Conservation (phyloP, 1,284 basidiomycete species). For the Ceratobasidium sp. region DNA sequence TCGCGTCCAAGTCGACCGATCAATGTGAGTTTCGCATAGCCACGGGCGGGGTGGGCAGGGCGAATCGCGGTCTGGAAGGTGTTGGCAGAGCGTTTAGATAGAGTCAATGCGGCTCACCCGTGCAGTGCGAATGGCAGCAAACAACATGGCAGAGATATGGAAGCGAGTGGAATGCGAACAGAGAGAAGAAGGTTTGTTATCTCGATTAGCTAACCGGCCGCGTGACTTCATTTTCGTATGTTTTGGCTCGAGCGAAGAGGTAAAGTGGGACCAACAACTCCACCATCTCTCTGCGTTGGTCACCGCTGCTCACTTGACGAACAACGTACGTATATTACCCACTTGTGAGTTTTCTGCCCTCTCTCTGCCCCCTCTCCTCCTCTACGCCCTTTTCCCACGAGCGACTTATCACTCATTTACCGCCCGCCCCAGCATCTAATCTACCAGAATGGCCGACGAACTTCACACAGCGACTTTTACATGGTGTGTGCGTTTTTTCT, state of each 20-base stretch:
- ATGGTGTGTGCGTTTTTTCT: conserved; percentile 12
- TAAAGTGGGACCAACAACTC: background rate
- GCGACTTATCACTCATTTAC: background rate
- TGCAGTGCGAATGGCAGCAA: conserved; percentile 26
- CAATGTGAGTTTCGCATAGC: conserved; percentile 76
- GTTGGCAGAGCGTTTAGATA: background rate
- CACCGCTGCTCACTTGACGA: no score
- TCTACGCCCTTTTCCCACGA: conserved; percentile 22
- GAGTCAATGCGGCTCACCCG: conserved; percentile 21
- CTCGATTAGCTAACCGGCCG: conserved; percentile 1
- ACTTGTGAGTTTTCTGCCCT: conserved; percentile 11
- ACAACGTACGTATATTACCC: no score
- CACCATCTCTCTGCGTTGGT: background rate
- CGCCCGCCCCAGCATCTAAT: background rate
- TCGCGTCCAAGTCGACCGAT: conserved; percentile 77
- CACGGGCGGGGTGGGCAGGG: background rate
- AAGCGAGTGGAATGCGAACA: background rate
- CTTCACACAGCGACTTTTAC: conserved; percentile 36
- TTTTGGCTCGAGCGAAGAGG: background rate
- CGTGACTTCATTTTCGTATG: conserved; percentile 41
- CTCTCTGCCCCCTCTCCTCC: background rate
- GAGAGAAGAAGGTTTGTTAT: no score
- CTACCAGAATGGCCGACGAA: conserved; percentile 34
- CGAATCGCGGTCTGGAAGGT: conserved; percentile 2
- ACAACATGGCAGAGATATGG: conserved; percentile 18